Base-by-base conservation (phyloP, 2,329 filamentous ascomycete species). In the Diaporthe humulicola region DNA sequence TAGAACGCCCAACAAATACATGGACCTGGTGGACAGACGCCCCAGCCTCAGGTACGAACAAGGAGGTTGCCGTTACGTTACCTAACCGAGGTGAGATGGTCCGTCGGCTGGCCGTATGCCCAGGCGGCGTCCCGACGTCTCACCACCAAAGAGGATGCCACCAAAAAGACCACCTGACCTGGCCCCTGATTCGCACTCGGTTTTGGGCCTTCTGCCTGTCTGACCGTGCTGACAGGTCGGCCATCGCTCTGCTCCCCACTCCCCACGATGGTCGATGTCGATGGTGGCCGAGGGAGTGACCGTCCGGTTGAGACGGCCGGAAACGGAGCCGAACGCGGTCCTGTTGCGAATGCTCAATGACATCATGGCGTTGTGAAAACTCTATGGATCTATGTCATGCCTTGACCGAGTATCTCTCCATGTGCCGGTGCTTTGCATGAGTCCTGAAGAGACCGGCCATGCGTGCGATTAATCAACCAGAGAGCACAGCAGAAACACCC, bases 41-140 rank as follows among this genome's bases (percentile, higher is more conserved):
- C 69, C 69, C 56, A 60, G 45, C 69, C 56, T 40, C 45, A 60
- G 28, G 28, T 33, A 25, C 54, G 19, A 38, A 9, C 40, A 19
- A 36, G 69, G 54, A 42, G 36, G 50, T 56, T 57, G 67, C 67
- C 67, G 67, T 70, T 70, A 57, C 67, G 64, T 67, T 28, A 52
- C 3, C 42, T 30, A 67, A 33, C 64, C 61, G 61, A 50, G 40
- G 42, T 66, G 61, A 30, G 42, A 48, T 50, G 45, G 33, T 28
- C 42, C 61, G 45, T 38, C 64, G 7, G 30, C 45, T 67, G 64
- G 64, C 64, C 64, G 64, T 67, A 30, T 52, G 45, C 42, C 45
- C 64, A 67, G 64, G n/a, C 45, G 64, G 22, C 64, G 30, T 40
- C 64, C 64, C 45, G 45, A 67, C 33, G 64, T 67, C 64, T 67